These are phyloP conservation scores for Stipa capillata DNA, from an alignment of 176 grass and related monocot species.

Conservation along the genomic window DNA sequence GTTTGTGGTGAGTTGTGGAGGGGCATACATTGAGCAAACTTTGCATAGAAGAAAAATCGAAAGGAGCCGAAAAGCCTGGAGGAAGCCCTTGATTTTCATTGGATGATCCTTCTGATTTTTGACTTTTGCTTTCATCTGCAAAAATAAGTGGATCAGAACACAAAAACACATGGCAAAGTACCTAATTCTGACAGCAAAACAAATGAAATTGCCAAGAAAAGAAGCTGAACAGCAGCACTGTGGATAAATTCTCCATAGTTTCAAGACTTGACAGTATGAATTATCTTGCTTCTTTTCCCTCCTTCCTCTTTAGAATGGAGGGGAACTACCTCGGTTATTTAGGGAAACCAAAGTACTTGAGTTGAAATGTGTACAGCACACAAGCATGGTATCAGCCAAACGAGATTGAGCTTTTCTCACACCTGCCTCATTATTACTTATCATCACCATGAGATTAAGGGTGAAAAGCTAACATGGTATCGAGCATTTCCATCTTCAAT, in stretches of 20 bases:
- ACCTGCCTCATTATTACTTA: neutral
- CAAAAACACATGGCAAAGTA: neutral
- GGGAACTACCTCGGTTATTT: neutral
- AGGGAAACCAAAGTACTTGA: neutral
- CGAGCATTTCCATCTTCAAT: neutral
- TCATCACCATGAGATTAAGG: neutral
- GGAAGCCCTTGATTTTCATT: constrained; percentile 28
- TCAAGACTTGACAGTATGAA: neutral
- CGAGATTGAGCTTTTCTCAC: neutral
- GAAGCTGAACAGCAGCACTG: neutral
- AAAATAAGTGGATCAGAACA: neutral
- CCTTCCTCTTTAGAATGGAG: neutral
- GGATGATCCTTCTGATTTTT: constrained; percentile 60
- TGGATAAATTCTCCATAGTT: neutral
- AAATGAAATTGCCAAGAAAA: neutral
- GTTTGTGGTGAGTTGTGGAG: neutral
- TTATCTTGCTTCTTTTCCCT: neutral
- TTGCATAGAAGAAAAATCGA: constrained; percentile 77
- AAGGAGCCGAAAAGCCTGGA: constrained; percentile 43
- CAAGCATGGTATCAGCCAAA: neutral
- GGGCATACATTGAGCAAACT: constrained; percentile 65
- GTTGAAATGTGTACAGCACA: neutral
- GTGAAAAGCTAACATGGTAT: neutral
- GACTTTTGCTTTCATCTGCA: constrained; percentile 50
- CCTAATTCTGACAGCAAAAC: neutral